Evolutionary conservation across 805 yeast species (phyloP).

Genomic region (Yamadazyma philogaea): DNA sequence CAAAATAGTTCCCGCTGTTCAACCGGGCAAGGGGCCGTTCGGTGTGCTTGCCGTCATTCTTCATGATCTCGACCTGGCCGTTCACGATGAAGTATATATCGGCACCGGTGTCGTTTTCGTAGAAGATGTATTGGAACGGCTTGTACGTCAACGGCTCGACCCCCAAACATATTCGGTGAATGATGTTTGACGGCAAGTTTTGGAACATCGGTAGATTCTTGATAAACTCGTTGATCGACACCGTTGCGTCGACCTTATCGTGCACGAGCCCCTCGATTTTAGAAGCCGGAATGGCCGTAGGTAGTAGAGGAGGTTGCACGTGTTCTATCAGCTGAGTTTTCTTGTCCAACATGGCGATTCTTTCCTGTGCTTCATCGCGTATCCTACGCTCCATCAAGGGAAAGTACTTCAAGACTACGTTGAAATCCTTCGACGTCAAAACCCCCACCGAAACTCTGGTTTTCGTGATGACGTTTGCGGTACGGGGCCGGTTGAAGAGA

Average conservation of each 20-base stretch:
- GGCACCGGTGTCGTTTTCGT: constrained; percentile 56
- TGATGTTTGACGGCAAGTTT: constrained; percentile 52
- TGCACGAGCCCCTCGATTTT: not conserved
- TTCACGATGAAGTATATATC: constrained; percentile 64
- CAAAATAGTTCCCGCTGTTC: constrained; percentile 64
- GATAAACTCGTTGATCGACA: constrained; percentile 56
- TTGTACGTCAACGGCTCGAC: constrained; percentile 54
- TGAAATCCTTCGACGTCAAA: constrained; percentile 60
- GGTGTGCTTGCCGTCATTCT: constrained; percentile 14
- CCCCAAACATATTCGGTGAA: constrained; percentile 62
- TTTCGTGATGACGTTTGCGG: constrained; percentile 74
- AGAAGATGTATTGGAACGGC: constrained; percentile 59
- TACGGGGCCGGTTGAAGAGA: constrained; percentile 68
- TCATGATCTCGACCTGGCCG: constrained; percentile 71
- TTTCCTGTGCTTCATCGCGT: constrained; percentile 76
- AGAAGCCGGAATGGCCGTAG: not conserved
- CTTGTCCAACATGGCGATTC: constrained; percentile 65
- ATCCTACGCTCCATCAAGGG: constrained; percentile 66
- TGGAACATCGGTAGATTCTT: constrained; percentile 58
- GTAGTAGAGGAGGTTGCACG: not conserved
- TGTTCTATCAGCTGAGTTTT: constrained; percentile 39
- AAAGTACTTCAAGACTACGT: constrained; percentile 55
- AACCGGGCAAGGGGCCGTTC: constrained; percentile 51
- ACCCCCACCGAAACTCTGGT: constrained; percentile 67
- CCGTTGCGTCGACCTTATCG: constrained; percentile 48